Base-by-base conservation (phyloP, 257 asterid genomes). In the Oldenlandia corymbosa region DNA sequence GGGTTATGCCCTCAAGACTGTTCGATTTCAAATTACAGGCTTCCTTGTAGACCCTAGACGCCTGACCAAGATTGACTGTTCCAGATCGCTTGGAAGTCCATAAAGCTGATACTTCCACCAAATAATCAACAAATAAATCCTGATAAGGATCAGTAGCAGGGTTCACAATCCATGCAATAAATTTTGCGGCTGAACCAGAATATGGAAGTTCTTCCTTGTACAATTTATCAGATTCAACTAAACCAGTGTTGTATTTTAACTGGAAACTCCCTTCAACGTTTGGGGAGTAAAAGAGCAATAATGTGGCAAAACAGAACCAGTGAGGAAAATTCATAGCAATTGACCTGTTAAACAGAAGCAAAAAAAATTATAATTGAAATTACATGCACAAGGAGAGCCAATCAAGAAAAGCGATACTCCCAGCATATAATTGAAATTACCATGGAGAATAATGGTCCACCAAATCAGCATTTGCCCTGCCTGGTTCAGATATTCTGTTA, bases 231-330 rank as follows among this genome's bases (percentile, higher is more conserved):
- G 68, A 58, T 51, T 78, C 63, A 31, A 58, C 32, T 36, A 73
- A 67, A 31, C 63, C 65, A 60, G 21, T 49, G 27, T 61, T 17
- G 60, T 66, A 54, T 67, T 66, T 55, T 1, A 74, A 73, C 66
- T 58, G 64, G 64, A 67, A 65, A 53, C 23, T 66, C 64, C 71
- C 81, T 16, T 54, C 27, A 65, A 68, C 54, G 31, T 56, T 18
- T 60, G 73, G 66, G n/a, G 68, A 60, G 23, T 68, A 62, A 61
- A 84, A 89, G 71, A 89, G 83, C 69, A 89, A 60, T 74, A 79
- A 55, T 37, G 86, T 78, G 71, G 93, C 87, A 67, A 71, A 84
- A 75, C 23, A 71, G 85, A 86, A 83, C 96, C 96, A 86, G 75
- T 64, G 53, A 20, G 94, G 95, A 69, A 89, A 89, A 73, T 81